A percentile compares a stretch with the other conserved stretches of the same genome.
Evolutionary conservation across 2,329 filamentous ascomycete species (phyloP).

Genomic region (Diaporthe helianthi): DNA sequence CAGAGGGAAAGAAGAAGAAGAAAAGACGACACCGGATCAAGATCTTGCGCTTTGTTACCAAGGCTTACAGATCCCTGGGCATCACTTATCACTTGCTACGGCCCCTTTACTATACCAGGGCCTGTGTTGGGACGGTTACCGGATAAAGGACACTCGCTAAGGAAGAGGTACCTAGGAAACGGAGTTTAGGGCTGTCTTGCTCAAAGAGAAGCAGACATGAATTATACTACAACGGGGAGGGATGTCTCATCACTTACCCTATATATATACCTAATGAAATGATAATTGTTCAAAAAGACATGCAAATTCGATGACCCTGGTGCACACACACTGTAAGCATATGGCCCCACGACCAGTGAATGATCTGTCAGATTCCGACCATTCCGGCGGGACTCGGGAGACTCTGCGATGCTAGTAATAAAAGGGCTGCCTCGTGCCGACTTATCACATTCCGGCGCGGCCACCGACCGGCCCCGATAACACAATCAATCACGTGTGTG

Average conservation of each 20-base stretch:
- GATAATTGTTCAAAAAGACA: slow-evolving; percentile 31
- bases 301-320: not conserved
- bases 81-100: slow-evolving; percentile 7
- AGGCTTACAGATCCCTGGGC: not conserved
- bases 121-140: slow-evolving; percentile 1
- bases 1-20: no score
- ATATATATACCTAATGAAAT: slow-evolving; percentile 31
- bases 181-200: slow-evolving; percentile 3
- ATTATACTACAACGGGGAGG: slow-evolving; percentile 17
- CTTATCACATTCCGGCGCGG: not conserved
- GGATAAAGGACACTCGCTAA: slow-evolving; percentile 29
- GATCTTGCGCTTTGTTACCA: slow-evolving; percentile 2
- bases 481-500: no score
- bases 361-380: not conserved
- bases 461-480: slow-evolving; percentile 18
- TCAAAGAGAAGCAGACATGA: slow-evolving; percentile 8
- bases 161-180: slow-evolving; percentile 24
- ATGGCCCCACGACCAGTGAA: not conserved
- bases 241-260: slow-evolving; percentile 29
- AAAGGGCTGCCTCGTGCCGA: not conserved
- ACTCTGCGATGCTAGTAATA: not conserved
- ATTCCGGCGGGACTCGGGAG: not conserved
- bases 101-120: slow-evolving; percentile 8
- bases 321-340: no score
- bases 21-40: not conserved